A percentile compares a stretch with the other conserved stretches of the same genome.
These are phyloP conservation scores for Acanthamoeba healyi DNA, from an alignment of 208 protist species.

Conservation along the genomic window DNA sequence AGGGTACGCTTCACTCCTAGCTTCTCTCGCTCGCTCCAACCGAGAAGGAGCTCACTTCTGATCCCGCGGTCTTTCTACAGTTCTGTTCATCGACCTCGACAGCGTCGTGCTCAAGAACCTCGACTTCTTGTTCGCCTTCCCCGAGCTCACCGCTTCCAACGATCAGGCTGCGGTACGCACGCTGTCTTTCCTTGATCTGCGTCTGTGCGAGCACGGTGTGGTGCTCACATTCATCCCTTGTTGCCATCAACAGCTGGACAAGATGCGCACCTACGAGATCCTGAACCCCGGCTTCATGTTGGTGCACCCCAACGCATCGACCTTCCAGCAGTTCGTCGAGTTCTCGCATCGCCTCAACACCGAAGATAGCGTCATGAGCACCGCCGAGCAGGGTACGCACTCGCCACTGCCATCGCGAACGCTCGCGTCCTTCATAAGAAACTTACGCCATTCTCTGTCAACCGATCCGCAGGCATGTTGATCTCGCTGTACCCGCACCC, in stretches of 20 bases:
- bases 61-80: background rate
- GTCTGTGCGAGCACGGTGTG: too few species aligned
- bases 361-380: background rate
- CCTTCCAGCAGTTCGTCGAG: background rate
- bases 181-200: too few species aligned
- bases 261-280: background rate
- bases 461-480: background rate
- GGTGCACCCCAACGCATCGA: background rate
- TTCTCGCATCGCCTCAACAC: background rate
- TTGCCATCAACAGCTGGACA: background rate
- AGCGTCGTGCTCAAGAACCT: conserved; percentile 45
- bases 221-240: background rate
- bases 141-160: conserved; percentile 38
- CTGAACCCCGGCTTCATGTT: conserved; percentile 35
- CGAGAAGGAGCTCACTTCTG: too few species aligned
- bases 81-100: conserved; percentile 44
- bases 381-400: conserved; percentile 47
- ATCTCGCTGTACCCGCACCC: conserved; percentile 47
- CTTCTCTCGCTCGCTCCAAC: background rate
- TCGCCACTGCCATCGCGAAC: too few species aligned
- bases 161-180: conserved; percentile 16
- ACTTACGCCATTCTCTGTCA: background rate
- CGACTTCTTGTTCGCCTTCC: conserved; percentile 23
- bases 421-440: too few species aligned
- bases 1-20: background rate